Evolutionary conservation across 78 protist species (phyloP).

Genomic region (Dictyostelium discoideum): DNA sequence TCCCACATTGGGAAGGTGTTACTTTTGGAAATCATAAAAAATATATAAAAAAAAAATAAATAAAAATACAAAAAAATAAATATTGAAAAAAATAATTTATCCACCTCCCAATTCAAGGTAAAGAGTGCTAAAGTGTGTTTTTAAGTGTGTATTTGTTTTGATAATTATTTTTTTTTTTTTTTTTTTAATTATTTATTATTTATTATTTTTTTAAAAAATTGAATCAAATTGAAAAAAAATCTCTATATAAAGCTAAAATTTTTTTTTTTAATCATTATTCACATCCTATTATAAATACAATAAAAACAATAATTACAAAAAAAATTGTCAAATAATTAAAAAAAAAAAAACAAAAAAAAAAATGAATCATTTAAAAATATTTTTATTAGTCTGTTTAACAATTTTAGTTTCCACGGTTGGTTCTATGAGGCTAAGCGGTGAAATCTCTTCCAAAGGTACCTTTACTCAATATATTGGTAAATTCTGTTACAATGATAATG

Average conservation of each 20-base stretch:
- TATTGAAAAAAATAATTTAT: too few relatives aligned
- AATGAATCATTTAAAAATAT: background rate
- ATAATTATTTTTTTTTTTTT: too few relatives aligned
- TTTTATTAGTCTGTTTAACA: background rate
- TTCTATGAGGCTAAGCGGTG: background rate
- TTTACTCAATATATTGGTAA: background rate
- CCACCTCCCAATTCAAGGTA: background rate
- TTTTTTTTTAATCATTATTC: too few relatives aligned
- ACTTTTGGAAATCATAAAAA: background rate
- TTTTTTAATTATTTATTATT: too few relatives aligned
- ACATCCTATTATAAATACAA: too few relatives aligned
- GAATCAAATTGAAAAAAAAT: too few relatives aligned
- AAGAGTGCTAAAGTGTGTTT: background rate
- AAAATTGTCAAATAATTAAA: background rate
- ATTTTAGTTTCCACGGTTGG: background rate
- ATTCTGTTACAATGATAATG: conserved; percentile 26
- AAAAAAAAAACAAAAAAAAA: background rate
- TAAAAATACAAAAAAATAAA: too few relatives aligned
- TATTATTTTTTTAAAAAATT: too few relatives aligned
- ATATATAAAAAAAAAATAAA: too few relatives aligned
- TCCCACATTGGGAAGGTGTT: background rate
- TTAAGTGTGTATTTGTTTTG: too few relatives aligned
- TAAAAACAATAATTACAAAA: background rate
- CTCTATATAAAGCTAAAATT: too few relatives aligned
- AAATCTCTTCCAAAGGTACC: background rate